Evolutionary conservation across 202 grass and related monocot genomes (phyloP), one percentile per base, ranked within the genome.

Genomic region (Miscanthus sacchariflorus): DNA sequence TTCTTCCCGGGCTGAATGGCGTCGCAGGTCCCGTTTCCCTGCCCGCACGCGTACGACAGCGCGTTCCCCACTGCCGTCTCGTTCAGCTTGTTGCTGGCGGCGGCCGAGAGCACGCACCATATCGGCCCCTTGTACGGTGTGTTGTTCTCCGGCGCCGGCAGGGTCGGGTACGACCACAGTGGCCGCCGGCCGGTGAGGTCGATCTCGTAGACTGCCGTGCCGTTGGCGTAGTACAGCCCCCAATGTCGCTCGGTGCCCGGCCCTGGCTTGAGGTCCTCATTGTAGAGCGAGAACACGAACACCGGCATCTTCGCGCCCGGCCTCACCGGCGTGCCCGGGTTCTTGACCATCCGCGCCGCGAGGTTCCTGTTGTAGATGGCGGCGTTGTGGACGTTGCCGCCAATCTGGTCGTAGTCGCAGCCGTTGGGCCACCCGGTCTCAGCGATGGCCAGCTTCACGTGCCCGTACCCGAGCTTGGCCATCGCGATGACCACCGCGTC

Each of bases 401-500:
- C 94, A 15, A 90, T 84, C 84, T 96, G 87, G 42, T 92, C 86
- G 67, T 87, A 73, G 89, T 96, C 94, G 49, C 94, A 64, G 68
- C 76, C 91, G 77, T 96, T 94, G 27, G 94, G 94, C 94, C 94
- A 96, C 2, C 94, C 94, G 19, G 94, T 96, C 90, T 98, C 95
- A 0, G 96, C 96, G 36, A 98, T 14, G 35, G 89, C 96, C 28
- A 99, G 71, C 48, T 87, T 90, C 38, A 99, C 96, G 44, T 77
- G 27, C 24, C 61, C 79, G 77, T 92, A 94, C 13, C 96, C 94
- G 43, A 99, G 80, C 58, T 91, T 90, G 7, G 74, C 52, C 94
- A 96, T 96, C 1, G 96, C 89, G 21, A 80, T 78, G 15, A 70
- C 71, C 5, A 96, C 92, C 5, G 94, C 82, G 67, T 99, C 96